These are phyloP conservation scores for Pontederia paniculata DNA, from an alignment of 176 grass and related monocot species.

Conservation along the genomic window DNA sequence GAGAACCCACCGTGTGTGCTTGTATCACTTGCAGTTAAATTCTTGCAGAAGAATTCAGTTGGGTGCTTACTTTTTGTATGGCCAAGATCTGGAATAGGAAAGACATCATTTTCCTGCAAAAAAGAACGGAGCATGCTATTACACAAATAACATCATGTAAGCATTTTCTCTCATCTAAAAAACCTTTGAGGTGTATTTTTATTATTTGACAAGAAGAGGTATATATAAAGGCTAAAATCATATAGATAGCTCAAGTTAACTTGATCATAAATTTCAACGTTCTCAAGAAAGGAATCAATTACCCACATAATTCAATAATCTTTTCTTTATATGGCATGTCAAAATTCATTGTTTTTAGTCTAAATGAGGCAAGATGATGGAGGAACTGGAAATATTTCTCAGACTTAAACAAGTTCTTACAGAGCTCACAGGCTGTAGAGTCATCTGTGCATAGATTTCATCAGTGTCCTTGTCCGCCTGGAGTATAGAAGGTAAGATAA, in stretches of 20 bases:
- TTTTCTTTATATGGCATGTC: no score
- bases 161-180: no score
- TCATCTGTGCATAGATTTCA: constrained; percentile 94
- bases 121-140: neutral
- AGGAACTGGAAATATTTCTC: neutral
- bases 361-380: neutral
- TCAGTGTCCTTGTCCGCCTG: constrained; percentile 97
- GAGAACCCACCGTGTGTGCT: constrained; percentile 99
- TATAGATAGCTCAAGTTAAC: no score
- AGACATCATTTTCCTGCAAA: constrained; percentile 84
- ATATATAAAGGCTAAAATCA: no score
- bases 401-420: constrained; percentile 29
- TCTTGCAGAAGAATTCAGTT: constrained; percentile 93
- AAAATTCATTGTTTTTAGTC: no score
- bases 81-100: constrained; percentile 70
- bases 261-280: no score
- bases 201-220: no score
- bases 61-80: constrained; percentile 81
- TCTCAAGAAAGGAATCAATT: no score
- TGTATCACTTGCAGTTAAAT: constrained; percentile 82
- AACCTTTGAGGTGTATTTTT: no score
- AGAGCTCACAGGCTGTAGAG: constrained; percentile 79
- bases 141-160: no score
- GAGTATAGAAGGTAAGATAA: neutral
- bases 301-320: no score